These are phyloP conservation scores for Stemphylium vesicarium DNA, from an alignment of 2,329 filamentous ascomycete species.

Conservation along the genomic window DNA sequence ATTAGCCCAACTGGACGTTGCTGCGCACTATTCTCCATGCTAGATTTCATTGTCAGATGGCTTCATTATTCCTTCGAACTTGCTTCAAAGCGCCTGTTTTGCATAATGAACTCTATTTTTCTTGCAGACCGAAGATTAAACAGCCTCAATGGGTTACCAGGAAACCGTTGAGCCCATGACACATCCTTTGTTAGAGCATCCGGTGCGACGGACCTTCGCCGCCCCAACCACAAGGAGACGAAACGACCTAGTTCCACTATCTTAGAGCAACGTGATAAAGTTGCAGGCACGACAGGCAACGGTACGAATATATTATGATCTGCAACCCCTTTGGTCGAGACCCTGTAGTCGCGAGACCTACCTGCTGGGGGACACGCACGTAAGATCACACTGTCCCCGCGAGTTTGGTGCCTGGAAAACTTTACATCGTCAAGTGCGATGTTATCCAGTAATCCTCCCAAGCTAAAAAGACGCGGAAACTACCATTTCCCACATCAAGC, in stretches of 20 bases:
- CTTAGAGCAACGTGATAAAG: not conserved
- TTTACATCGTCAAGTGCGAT: not conserved
- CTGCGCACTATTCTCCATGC: not conserved
- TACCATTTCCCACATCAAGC: conserved; percentile 11
- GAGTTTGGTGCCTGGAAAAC: not conserved
- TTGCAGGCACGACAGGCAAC: not conserved
- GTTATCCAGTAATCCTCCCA: not conserved
- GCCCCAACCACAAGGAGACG: too few species aligned
- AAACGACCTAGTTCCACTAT: not conserved
- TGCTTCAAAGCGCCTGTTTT: not conserved
- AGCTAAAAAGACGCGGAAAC: not conserved
- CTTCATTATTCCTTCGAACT: not conserved
- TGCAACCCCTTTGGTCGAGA: not conserved
- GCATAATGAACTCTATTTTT: not conserved
- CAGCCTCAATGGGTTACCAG: not conserved
- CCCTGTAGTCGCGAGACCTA: not conserved
- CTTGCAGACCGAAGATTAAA: too few species aligned
- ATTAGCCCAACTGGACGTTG: not conserved
- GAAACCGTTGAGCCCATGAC: too few species aligned
- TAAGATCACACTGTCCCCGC: not conserved
- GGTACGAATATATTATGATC: not conserved
- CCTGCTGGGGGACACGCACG: not conserved
- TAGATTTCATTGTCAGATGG: not conserved
- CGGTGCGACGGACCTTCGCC: too few species aligned
- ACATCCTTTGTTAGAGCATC: too few species aligned